Base-by-base conservation (phyloP, 148 eudicot species). In the Rhododendron molle region DNA sequence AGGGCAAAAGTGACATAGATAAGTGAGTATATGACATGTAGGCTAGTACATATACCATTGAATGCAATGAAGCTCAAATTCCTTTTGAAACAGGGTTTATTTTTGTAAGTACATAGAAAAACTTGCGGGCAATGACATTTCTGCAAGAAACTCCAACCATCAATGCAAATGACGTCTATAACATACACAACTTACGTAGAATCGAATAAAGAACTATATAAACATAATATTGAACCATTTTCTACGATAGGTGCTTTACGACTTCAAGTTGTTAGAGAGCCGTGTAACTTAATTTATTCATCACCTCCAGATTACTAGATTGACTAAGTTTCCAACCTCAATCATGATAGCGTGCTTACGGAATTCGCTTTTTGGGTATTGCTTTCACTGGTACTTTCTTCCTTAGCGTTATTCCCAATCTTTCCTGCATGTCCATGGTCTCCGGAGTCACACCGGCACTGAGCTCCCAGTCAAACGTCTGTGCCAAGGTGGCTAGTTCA, bases 401-500 rank as follows among this genome's bases (percentile, higher is more conserved):
- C 44, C 79, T 18, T 23, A 83, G 43, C 16, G 58, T 46, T 32
- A 83, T 8, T 28, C 85, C 85, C 60, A 72, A 16, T 4, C 76
- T 82, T 82, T 82, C 84, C 8, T 62, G 40, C 85, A 65, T 83
- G 56, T 83, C 85, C 36, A 72, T 71, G 23, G 65, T 44, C 65
- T n/a, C 85, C 21, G 85, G 65, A 71, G 43, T 72, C 16, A 18
- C 80, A 2, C 36, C 50, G 4, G 65, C 32, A 1, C 65, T 11
- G 15, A 83, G 79, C 60, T 72, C 43, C 79, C 85, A 83, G 20
- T 84, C 81, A 76, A 84, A 84, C 12, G 86, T 34, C 71, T 76
- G 86, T 7, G 52, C 34, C 71, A 84, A 54, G 40, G 86, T 50
- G 47, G 86, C 85, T 58, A 83, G 65, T 28, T 38, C 80, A 7